Conservation (phyloP, 495 filamentous ascomycete species). For the Penicillium samsonianum region DNA sequence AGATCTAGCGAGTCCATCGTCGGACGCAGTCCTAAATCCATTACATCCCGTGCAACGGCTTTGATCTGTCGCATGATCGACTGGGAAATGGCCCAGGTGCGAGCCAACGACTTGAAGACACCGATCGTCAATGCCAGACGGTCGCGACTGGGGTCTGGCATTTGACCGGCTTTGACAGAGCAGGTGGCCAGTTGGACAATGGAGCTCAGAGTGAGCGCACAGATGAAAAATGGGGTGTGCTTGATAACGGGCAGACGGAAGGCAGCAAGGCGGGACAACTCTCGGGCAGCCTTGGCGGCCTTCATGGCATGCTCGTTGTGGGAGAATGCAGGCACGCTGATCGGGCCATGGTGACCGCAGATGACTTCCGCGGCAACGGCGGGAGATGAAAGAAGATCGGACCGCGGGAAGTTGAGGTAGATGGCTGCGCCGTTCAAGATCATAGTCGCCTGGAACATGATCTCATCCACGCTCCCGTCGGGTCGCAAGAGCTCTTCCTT, state of each 20-base stretch:
- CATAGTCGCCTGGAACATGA: conserved; percentile 91
- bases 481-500: conserved; percentile 71
- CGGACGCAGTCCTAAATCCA: conserved; percentile 47
- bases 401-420: conserved; percentile 51
- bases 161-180: conserved; percentile 69
- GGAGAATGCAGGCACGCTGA: conserved; percentile 53
- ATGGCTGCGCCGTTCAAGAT: conserved; percentile 63
- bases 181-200: conserved; percentile 62
- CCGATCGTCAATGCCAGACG: conserved; percentile 80
- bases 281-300: conserved; percentile 73
- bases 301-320: conserved; percentile 73
- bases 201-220: conserved; percentile 64
- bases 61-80: conserved; percentile 72
- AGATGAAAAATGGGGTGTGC: conserved; percentile 90
- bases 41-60: conserved; percentile 49
- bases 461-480: conserved; percentile 73
- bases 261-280: conserved; percentile 74
- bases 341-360: conserved; percentile 46
- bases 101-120: conserved; percentile 70
- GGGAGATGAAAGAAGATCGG: conserved; percentile 51
- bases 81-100: conserved; percentile 76
- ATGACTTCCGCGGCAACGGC: conserved; percentile 51
- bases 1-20: conserved; percentile 47
- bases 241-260: conserved; percentile 70
- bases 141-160: conserved; percentile 70